Evolutionary conservation across 2,329 filamentous ascomycete genomes (phyloP).

Genomic region (Microsporum audouinii): DNA sequence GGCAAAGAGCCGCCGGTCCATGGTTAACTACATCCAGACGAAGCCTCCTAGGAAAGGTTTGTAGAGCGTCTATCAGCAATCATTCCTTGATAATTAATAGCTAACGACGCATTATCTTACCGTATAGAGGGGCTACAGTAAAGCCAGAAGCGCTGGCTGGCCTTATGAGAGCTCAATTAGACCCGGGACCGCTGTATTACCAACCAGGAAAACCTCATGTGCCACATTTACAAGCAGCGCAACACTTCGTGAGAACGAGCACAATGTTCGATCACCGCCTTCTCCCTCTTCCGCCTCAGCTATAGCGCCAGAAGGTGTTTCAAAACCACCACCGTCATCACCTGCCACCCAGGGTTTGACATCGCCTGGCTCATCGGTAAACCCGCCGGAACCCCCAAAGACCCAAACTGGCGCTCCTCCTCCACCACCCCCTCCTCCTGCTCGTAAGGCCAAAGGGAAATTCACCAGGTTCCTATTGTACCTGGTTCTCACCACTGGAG

Average conservation of each 20-base stretch:
- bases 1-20: slow-evolving; percentile 30
- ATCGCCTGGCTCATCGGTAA: slow-evolving; percentile 25
- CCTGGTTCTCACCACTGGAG: slow-evolving; percentile 60
- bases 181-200: not conserved
- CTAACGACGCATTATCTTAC: not conserved
- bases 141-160: slow-evolving; percentile 17
- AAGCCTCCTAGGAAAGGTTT: slow-evolving; percentile 31
- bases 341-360: slow-evolving; percentile 26
- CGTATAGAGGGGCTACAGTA: slow-evolving; percentile 23
- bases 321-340: slow-evolving; percentile 37
- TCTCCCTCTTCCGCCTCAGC: slow-evolving; percentile 37
- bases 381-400: slow-evolving; percentile 18
- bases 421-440: slow-evolving; percentile 30
- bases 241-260: slow-evolving; percentile 9
- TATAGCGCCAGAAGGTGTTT: slow-evolving; percentile 40
- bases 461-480: slow-evolving; percentile 69
- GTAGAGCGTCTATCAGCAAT: not conserved
- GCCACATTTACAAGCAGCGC: slow-evolving; percentile 16
- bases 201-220: slow-evolving; percentile 20
- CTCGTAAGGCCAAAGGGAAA: slow-evolving; percentile 49
- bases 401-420: slow-evolving; percentile 26
- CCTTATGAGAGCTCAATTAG: not conserved
- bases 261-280: slow-evolving; percentile 23
- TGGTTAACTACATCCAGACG: slow-evolving; percentile 26
- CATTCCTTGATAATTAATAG: not conserved